A percentile compares a stretch with the other conserved stretches of the same genome.
Conservation (phyloP, 495 filamentous ascomycete genomes). For the Aspergillus indologenus region DNA sequence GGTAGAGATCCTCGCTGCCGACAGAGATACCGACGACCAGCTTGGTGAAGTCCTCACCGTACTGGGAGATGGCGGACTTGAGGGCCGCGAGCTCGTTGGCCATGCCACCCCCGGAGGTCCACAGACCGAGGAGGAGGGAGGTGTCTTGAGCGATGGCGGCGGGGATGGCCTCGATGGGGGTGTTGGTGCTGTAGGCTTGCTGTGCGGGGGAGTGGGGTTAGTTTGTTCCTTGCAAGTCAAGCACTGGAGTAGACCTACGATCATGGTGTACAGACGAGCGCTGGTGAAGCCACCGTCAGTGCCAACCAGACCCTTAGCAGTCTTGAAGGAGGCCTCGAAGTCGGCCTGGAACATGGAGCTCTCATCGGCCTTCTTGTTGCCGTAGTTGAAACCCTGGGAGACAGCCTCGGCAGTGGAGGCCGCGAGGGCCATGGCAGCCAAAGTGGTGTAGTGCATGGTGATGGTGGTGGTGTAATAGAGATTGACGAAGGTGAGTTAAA, state of each 20-base stretch:
- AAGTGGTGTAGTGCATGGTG: slow-evolving; percentile 25
- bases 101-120: slow-evolving; percentile 70
- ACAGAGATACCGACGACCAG: slow-evolving; percentile 84
- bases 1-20: slow-evolving; percentile 88
- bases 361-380: slow-evolving; percentile 59
- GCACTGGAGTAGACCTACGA: slow-evolving; percentile 31
- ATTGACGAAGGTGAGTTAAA: background rate
- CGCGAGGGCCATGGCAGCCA: slow-evolving; percentile 45
- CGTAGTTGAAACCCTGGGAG: slow-evolving; percentile 82
- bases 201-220: slow-evolving; percentile 19
- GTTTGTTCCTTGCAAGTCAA: no score
- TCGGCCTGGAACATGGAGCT: slow-evolving; percentile 60
- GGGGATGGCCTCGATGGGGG: slow-evolving; percentile 66
- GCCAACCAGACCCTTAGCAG: slow-evolving; percentile 64
- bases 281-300: slow-evolving; percentile 67
- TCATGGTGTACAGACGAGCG: slow-evolving; percentile 64
- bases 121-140: slow-evolving; percentile 71
- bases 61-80: slow-evolving; percentile 56
- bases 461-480: background rate
- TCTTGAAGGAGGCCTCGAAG: slow-evolving; percentile 67
- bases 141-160: slow-evolving; percentile 74
- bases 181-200: slow-evolving; percentile 58
- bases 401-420: slow-evolving; percentile 46
- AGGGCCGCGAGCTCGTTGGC: slow-evolving; percentile 68
- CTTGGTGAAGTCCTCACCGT: slow-evolving; percentile 58